Percentiles rank a stretch among this genome's conserved stretches.
phyloP scores from a whole-genome alignment of 192 early-diverging fungal genomes.

The Chytriomyces sp. region DNA sequence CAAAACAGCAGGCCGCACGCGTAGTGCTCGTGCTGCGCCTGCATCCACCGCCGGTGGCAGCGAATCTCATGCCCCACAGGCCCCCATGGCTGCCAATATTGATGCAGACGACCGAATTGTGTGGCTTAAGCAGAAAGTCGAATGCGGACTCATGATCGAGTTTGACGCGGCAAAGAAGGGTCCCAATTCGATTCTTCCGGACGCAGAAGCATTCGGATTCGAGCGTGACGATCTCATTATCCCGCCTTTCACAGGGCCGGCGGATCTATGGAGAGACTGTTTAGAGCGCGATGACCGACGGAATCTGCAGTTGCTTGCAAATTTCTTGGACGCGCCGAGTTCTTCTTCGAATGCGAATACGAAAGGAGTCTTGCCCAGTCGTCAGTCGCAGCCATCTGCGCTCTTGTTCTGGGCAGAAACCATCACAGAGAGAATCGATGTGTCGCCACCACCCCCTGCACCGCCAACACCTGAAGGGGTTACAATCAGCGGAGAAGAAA shows the following conservation, averaged over 20 bases:
- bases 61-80: neutral
- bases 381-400: slow-evolving; percentile 17
- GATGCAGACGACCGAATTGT: slow-evolving; percentile 45
- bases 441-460: slow-evolving; percentile 3
- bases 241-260: slow-evolving; percentile 1
- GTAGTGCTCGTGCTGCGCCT: neutral
- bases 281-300: slow-evolving; percentile 48
- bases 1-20: slow-evolving; percentile 2
- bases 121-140: slow-evolving; percentile 47
- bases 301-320: slow-evolving; percentile 45
- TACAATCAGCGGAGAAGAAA: neutral
- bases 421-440: slow-evolving; percentile 39
- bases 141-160: slow-evolving; percentile 53
- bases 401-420: slow-evolving; percentile 59
- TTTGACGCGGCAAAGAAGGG: slow-evolving; percentile 31
- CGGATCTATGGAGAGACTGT: slow-evolving; percentile 57
- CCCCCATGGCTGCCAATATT: slow-evolving; percentile 9
- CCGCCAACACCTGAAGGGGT: neutral
- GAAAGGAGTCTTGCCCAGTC: neutral
- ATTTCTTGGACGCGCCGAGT: slow-evolving; percentile 52
- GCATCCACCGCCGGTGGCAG: neutral
- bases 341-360: neutral
- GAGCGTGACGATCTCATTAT: neutral
- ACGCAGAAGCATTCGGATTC: neutral
- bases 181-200: neutral